Percentiles rank a stretch among this genome's conserved stretches.
These are phyloP conservation scores for Artemisia tridentata DNA, from an alignment of 129 eudicot species.

Conservation along the genomic window DNA sequence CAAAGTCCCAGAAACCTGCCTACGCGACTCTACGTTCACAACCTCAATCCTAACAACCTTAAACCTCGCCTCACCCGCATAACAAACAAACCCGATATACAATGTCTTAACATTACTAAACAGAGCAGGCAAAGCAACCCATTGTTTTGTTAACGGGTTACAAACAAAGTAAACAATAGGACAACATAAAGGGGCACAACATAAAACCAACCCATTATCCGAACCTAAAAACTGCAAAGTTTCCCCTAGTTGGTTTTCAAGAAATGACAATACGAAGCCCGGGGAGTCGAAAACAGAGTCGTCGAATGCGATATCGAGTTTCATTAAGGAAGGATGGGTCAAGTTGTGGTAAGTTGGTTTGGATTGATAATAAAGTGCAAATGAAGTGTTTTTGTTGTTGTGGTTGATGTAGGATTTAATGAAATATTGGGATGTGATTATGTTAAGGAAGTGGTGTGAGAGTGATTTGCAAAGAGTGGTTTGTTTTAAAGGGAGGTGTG, in stretches of 20 bases:
- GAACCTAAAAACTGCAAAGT: conserved; percentile 23
- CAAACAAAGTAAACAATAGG: conserved; percentile 24
- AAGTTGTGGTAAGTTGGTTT: conserved; percentile 28
- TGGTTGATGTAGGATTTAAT: conserved; percentile 11
- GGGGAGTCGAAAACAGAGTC: conserved; percentile 21
- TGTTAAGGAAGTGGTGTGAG: conserved; percentile 15
- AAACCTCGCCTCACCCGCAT: conserved; percentile 9
- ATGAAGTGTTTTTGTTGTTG: conserved; percentile 12
- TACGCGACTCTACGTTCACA: conserved; percentile 18
- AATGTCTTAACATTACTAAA: conserved; percentile 22
- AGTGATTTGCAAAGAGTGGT: conserved; percentile 23
- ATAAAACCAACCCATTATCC: conserved; percentile 23
- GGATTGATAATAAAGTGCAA: conserved; percentile 27
- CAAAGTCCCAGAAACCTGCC: conserved; percentile 20
- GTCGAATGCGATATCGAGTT: conserved; percentile 15
- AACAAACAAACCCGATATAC: conserved; percentile 25
- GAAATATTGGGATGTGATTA: conserved; percentile 25
- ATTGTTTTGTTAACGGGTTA: conserved; percentile 29
- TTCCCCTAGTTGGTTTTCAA: conserved; percentile 1
- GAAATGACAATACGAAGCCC: conserved; percentile 13
- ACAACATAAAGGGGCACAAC: conserved; percentile 10
- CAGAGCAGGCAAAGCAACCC: conserved; percentile 18
- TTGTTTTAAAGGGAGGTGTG: conserved; percentile 19
- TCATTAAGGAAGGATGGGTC: conserved; percentile 18
- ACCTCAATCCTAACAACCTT: conserved; percentile 31